Evolutionary conservation across 495 filamentous ascomycete species (phyloP).

Genomic region (Penicillium roqueforti): DNA sequence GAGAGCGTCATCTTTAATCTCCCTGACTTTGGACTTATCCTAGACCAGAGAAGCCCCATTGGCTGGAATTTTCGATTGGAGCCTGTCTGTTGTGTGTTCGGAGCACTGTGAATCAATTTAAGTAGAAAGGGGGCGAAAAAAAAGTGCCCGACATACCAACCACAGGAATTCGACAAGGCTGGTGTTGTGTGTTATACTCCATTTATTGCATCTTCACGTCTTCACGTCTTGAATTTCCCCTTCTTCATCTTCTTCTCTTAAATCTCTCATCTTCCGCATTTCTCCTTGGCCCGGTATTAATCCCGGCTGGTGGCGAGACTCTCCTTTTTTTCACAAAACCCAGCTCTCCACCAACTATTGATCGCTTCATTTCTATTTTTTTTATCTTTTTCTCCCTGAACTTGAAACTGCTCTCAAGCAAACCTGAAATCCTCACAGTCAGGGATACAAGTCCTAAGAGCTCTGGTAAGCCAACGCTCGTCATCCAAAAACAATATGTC

Average conservation of each 20-base stretch:
- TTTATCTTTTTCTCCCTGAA: not conserved
- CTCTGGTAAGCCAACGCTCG: not conserved
- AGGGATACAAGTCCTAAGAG: constrained; percentile 16
- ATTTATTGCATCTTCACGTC: not conserved
- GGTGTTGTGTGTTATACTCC: not conserved
- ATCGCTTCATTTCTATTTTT: not conserved
- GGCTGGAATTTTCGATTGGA: not conserved
- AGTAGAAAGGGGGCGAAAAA: not conserved
- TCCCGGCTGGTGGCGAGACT: constrained; percentile 12
- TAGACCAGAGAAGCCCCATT: not conserved
- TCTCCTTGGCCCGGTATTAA: constrained; percentile 4
- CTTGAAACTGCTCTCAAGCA: not conserved
- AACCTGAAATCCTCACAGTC: too few species aligned
- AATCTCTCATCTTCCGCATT: not conserved
- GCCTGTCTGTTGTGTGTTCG: not conserved
- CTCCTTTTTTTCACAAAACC: constrained; percentile 10
- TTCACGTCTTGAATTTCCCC: too few species aligned
- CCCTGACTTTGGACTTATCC: not conserved
- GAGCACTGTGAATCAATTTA: too few species aligned
- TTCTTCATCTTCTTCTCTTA: not conserved
- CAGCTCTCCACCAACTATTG: not conserved
- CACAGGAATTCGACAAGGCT: constrained; percentile 4
- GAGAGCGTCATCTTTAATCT: constrained; percentile 6
- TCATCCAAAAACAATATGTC: constrained; percentile 27
- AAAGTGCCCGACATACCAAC: constrained; percentile 6